Conservation (phyloP, 805 yeast genomes). For the Phaffomyces thermotolerans region DNA sequence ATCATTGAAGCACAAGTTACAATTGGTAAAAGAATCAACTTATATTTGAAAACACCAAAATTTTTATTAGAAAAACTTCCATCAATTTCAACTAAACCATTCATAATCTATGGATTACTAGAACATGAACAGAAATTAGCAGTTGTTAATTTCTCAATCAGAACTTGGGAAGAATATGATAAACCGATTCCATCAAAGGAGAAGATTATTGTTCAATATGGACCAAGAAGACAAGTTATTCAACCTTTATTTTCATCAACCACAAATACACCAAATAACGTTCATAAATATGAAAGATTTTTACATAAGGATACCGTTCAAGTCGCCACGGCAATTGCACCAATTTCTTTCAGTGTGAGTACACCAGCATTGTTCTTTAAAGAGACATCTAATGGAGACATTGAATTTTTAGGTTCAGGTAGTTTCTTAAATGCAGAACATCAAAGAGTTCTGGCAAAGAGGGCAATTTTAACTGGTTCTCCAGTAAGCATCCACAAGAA, state of each 20-base stretch:
- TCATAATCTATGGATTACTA: conserved; percentile 66
- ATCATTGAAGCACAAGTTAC: conserved; percentile 35
- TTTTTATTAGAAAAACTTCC: conserved; percentile 35
- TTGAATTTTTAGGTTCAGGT: conserved; percentile 83
- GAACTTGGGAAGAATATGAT: conserved; percentile 86
- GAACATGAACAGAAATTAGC: conserved; percentile 84
- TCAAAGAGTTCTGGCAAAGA: conserved; percentile 76
- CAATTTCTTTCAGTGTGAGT: conserved; percentile 65
- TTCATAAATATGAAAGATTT: conserved; percentile 79
- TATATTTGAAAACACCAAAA: conserved; percentile 54
- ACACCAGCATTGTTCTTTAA: conserved; percentile 83
- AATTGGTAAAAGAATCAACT: conserved; percentile 59
- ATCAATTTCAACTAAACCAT: conserved; percentile 40
- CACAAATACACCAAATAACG: conserved; percentile 72
- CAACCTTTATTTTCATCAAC: conserved; percentile 79
- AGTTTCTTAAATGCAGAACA: conserved; percentile 83
- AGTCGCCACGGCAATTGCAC: conserved; percentile 83
- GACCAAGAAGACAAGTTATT: conserved; percentile 80
- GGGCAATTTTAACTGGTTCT: conserved; percentile 86
- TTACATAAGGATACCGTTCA: conserved; percentile 69
- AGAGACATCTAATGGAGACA: conserved; percentile 31
- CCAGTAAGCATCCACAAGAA: conserved; percentile 92
- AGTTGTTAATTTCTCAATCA: conserved; percentile 72
- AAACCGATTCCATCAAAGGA: conserved; percentile 83
- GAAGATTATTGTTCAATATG: conserved; percentile 79